These are phyloP conservation scores for Penicillium polonicum DNA, from an alignment of 2,329 filamentous ascomycete genomes.

Conservation along the genomic window DNA sequence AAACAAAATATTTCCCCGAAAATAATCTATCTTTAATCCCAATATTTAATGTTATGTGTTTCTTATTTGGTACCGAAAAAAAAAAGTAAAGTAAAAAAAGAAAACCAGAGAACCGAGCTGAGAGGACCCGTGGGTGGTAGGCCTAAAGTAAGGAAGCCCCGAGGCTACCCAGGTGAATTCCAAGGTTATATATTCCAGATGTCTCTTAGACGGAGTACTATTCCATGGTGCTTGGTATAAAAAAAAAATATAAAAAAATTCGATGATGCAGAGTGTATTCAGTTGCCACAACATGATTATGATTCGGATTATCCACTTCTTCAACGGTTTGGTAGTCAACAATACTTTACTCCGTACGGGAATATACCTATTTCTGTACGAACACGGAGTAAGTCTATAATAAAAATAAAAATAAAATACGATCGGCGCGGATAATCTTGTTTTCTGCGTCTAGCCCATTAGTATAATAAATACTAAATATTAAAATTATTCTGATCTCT, in stretches of 20 bases:
- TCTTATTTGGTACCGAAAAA: background rate
- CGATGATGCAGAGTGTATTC: constrained; percentile 14
- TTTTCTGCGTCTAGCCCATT: constrained; percentile 6
- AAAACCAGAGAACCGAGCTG: background rate
- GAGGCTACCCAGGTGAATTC: background rate
- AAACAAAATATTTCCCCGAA: background rate
- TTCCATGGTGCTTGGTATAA: background rate
- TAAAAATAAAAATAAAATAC: background rate
- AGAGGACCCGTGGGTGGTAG: background rate
- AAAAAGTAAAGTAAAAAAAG: background rate
- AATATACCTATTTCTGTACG: too few relatives aligned
- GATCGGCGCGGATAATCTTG: constrained; percentile 7
- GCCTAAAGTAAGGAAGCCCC: background rate
- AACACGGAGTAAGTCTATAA: background rate
- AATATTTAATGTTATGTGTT: background rate
- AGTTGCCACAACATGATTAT: constrained; percentile 9
- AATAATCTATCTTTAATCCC: background rate
- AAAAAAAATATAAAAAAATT: background rate
- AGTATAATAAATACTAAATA: background rate
- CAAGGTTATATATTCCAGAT: background rate
- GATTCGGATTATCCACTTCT: background rate
- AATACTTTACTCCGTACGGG: background rate
- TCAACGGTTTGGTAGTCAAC: background rate
- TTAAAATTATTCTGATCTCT: background rate
- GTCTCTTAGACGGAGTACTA: background rate